A percentile compares a stretch with the other conserved stretches of the same genome.
Evolutionary conservation across 495 filamentous ascomycete genomes (phyloP).

Genomic region (Tuber microsphaerosporum): DNA sequence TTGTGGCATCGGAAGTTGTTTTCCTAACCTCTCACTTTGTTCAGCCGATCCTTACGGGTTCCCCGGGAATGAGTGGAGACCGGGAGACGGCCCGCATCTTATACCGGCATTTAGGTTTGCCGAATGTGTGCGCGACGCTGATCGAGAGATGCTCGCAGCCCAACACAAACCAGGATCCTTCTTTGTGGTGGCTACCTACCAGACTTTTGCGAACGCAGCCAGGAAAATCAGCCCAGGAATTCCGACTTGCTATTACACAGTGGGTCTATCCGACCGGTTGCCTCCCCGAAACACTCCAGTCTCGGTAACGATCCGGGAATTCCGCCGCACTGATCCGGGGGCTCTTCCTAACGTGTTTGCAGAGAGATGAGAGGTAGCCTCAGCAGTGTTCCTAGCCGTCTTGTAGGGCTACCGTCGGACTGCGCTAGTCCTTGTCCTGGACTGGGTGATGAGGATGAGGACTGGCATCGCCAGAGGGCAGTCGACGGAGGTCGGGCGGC

Average conservation of each 20-base stretch:
- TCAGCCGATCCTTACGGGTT: neutral
- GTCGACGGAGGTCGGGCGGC: too few species aligned
- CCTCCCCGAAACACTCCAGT: neutral
- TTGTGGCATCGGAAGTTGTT: neutral
- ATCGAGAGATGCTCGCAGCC: neutral
- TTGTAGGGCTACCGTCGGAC: too few species aligned
- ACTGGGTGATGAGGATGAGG: too few species aligned
- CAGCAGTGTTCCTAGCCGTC: too few species aligned
- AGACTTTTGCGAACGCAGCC: neutral
- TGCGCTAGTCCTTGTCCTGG: too few species aligned
- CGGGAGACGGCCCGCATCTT: neutral
- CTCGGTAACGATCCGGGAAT: neutral
- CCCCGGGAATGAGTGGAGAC: neutral
- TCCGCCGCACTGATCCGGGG: neutral
- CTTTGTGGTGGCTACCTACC: neutral
- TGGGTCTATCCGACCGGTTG: neutral
- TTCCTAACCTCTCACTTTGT: neutral
- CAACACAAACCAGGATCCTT: slow-evolving; percentile 1
- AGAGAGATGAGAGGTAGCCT: neutral
- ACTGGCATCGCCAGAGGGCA: too few species aligned
- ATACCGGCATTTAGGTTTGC: neutral
- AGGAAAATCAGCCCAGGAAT: neutral
- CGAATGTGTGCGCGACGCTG: neutral
- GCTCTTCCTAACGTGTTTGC: neutral
- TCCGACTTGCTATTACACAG: neutral